These are phyloP conservation scores for Xylaria sp. DNA, from an alignment of 495 filamentous ascomycete species.

Conservation along the genomic window DNA sequence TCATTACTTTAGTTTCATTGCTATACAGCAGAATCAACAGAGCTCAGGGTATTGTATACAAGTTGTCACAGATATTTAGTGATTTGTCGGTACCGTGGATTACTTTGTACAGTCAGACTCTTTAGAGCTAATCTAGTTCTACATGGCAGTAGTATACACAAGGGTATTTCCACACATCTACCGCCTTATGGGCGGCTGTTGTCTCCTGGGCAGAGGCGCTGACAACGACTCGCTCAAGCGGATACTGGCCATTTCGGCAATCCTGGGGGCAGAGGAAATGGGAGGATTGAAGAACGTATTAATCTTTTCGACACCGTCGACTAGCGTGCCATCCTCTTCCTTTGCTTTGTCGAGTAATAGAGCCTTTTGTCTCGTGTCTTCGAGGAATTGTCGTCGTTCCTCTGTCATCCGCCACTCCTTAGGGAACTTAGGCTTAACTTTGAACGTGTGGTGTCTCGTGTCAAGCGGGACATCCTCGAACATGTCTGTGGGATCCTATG, in stretches of 20 bases:
- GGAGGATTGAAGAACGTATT: constrained; percentile 45
- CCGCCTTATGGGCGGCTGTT: not conserved
- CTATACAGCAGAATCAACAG: too few relatives aligned
- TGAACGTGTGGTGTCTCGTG: constrained; percentile 82
- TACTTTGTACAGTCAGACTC: constrained; percentile 25
- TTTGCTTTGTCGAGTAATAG: constrained; percentile 55
- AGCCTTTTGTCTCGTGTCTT: constrained; percentile 60
- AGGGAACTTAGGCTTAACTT: constrained; percentile 75
- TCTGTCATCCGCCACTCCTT: constrained; percentile 79
- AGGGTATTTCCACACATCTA: constrained; percentile 14
- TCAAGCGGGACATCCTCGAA: constrained; percentile 93
- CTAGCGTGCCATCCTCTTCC: constrained; percentile 52
- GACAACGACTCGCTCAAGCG: constrained; percentile 2
- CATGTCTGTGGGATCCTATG: constrained; percentile 71
- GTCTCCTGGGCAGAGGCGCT: not conserved
- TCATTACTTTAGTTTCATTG: too few relatives aligned
- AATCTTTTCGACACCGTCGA: constrained; percentile 64
- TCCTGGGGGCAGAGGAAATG: not conserved
- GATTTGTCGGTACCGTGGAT: not conserved
- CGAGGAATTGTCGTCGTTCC: constrained; percentile 69
- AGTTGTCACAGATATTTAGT: not conserved
- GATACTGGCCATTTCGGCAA: constrained; percentile 43
- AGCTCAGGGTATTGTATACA: not conserved
- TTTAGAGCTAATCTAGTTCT: constrained; percentile 8
- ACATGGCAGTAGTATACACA: constrained; percentile 24